Evolutionary conservation across 139 green algal species (phyloP).

Genomic region (Tetraselmis striata): DNA sequence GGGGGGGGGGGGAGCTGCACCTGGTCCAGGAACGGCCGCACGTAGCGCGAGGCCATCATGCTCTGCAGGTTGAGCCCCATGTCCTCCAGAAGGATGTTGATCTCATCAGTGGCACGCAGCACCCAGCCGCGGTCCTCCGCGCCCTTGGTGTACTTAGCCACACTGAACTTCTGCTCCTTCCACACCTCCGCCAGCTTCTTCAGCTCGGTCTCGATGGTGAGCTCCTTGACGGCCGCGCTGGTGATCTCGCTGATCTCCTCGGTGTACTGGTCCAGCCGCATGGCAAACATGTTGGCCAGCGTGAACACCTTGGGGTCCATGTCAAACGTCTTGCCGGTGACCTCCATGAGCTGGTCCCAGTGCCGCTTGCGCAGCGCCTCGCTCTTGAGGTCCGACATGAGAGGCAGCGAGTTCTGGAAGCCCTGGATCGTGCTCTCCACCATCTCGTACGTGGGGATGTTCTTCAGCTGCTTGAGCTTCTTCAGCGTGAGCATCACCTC

Average conservation of each 20-base stretch:
- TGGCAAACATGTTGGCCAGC: constrained; percentile 70
- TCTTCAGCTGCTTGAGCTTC: constrained; percentile 55
- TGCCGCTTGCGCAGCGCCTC: constrained; percentile 70
- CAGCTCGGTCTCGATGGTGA: constrained; percentile 83
- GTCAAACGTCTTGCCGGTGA: constrained; percentile 69
- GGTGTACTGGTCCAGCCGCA: constrained; percentile 65
- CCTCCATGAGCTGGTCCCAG: constrained; percentile 70
- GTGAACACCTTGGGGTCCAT: constrained; percentile 79
- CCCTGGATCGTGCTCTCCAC: constrained; percentile 62
- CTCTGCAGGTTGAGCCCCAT: constrained; percentile 79
- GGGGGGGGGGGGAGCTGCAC: constrained; percentile 1
- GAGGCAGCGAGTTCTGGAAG: constrained; percentile 72
- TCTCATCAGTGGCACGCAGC: constrained; percentile 67
- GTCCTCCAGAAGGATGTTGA: constrained; percentile 75
- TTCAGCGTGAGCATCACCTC: constrained; percentile 43
- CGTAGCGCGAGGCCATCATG: constrained; percentile 78
- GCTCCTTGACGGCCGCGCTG: constrained; percentile 69
- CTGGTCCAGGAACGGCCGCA: constrained; percentile 66
- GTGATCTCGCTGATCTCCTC: constrained; percentile 68
- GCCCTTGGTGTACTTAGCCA: constrained; percentile 67
- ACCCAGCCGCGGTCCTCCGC: constrained; percentile 60
- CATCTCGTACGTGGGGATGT: constrained; percentile 54
- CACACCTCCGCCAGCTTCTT: constrained; percentile 72
- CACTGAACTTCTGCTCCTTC: constrained; percentile 69
- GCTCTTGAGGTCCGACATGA: constrained; percentile 77